Evolutionary conservation across 2,329 filamentous ascomycete genomes (phyloP).

Genomic region (Fusarium verticillioides): DNA sequence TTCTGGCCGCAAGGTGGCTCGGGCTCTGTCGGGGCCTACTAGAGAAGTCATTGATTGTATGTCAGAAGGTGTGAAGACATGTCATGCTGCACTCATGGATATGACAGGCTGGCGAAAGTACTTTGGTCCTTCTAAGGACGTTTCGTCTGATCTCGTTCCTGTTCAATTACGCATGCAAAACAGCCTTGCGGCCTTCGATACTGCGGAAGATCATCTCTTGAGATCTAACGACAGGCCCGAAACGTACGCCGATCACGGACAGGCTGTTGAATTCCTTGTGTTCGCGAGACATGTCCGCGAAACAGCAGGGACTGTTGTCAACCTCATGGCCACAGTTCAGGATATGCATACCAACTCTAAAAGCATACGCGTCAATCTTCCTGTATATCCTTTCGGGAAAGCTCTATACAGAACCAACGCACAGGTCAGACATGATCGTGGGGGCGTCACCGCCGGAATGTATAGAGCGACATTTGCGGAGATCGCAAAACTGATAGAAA

Average conservation of each 20-base stretch:
- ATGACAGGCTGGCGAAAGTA: constrained; percentile 61
- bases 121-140: constrained; percentile 56
- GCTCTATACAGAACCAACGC: constrained; percentile 64
- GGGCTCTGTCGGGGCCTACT: constrained; percentile 58
- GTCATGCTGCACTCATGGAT: constrained; percentile 65
- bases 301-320: constrained; percentile 59
- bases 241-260: constrained; percentile 59
- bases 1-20: constrained; percentile 39
- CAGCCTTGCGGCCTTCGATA: constrained; percentile 59
- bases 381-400: constrained; percentile 65
- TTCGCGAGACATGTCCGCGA: constrained; percentile 66
- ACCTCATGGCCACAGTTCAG: constrained; percentile 59
- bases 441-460: constrained; percentile 65
- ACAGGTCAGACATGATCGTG: constrained; percentile 68
- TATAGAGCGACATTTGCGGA: constrained; percentile 59
- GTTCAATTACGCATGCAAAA: constrained; percentile 54
- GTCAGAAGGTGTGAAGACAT: constrained; percentile 55
- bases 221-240: constrained; percentile 57
- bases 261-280: constrained; percentile 64
- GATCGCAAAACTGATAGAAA: constrained; percentile 57
- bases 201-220: constrained; percentile 59
- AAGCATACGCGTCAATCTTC: constrained; percentile 58
- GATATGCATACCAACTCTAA: constrained; percentile 57
- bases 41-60: constrained; percentile 59
- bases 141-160: constrained; percentile 56